Evolutionary conservation across 2,329 filamentous ascomycete genomes (phyloP), one percentile per base, ranked within the genome.

Genomic region (Ustulina deusta): DNA sequence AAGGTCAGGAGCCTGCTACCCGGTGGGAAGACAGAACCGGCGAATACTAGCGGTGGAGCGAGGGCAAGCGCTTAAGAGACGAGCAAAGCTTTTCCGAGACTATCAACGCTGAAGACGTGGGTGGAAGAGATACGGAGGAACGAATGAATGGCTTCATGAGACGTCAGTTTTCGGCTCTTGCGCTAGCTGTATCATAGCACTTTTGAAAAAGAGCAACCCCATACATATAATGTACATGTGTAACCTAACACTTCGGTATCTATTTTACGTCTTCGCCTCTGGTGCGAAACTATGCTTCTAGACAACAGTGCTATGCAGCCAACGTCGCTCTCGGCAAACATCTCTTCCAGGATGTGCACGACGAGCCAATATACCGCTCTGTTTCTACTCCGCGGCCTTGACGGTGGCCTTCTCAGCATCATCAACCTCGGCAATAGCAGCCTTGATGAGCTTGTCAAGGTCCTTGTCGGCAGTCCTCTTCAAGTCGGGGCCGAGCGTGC

Each of bases 361-460:
- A 40, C 2, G 42, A 60, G 34, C 29, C 22, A 13, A 17, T 25
- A 52, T 7, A 15, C 22, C 42, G 44, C 46, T 22, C 76, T 76
- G 71, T 77, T 78, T 73, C 36, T 44, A 29, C 75, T 82, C 66
- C 44, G 54, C 48, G 10, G 54, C 77, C 72, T 81, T 81, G 29
- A 85, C 69, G 2, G 81, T 78, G 74, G 83, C 81, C 74, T 85
- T 84, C 80, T 89, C 86, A 46, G 79, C 80, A 11, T 73, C 74
- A 52, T 86, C 82, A 54, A 89, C 82, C 62, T 80, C 81, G 75
- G 82, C 81, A 79, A 87, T 83, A 77, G 83, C 66, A 32, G 71
- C 81, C 78, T 86, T 86, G 65, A 78, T 75, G 40, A 78, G 36
- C 73, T 78, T 83, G 44, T 84, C 82, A 5, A 86, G 80, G 74